Evolutionary conservation across 1,284 basidiomycete genomes (phyloP), one percentile per base, ranked within the genome.

Genomic region (Heliocybe sulcata): DNA sequence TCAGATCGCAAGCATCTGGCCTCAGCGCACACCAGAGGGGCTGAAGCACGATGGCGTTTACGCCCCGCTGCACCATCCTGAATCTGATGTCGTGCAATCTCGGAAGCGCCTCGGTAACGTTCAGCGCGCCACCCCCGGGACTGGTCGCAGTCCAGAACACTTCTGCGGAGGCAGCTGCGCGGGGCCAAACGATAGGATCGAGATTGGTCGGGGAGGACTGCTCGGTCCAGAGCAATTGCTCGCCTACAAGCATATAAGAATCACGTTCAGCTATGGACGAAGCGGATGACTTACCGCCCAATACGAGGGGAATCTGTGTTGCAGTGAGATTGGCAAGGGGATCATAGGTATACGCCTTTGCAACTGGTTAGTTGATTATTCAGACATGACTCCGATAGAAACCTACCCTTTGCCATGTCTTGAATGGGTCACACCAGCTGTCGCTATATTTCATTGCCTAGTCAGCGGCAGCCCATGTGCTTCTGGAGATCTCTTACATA

Each of bases 1-100:
- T 33, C 55, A 76, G 48, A 57, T 83, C 75, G 58, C 81, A 83
- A 45, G 62, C 67, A 16, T 73, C 69, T 1, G 84, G 81, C 42
- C 83, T 72, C 38, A 88, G 61, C 0, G 83, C 86, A 67, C 87
- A 91, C 83, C 83, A 90, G 56, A 80, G 70, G 0, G 89, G 89
- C 65, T 90, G 88, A 29, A 91, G 65, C 0, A 77, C 72, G 19
- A 80, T 79, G 1, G 88, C 79, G 0, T 63, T 63, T 16, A 89
- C 69, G 6, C 89, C 88, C 16, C 82, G 70, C 54, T 80, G 72
- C 4, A 81, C 76, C 65, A 87, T 77, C 47, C 87, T 73, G 64
- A 78, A 87, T 16, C 76, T 67, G 33, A 86, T 53, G 61, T 89
- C 87, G 63, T 90, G 77, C 60, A 88, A 68, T 23, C 85, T 72